Base-by-base conservation (phyloP, 1,139 yeast species). In the Candida neerlandica region DNA sequence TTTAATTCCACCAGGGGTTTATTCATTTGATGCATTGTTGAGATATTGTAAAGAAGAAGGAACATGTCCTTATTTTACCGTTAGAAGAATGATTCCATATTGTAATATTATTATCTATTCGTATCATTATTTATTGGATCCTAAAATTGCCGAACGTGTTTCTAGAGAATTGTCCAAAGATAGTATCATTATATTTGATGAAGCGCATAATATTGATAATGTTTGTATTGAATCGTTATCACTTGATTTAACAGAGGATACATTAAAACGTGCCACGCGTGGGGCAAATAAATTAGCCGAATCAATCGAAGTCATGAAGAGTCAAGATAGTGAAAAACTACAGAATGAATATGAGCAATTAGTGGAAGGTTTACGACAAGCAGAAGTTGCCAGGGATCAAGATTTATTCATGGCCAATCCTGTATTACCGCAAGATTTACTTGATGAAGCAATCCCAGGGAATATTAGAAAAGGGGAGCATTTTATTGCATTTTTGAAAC, bases 161-260 rank as follows among this genome's bases (percentile, higher is more conserved):
- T 92, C 98, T 4, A 82, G 80, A 56, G 98, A 95, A 62, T 79
- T 94, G 48, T 89, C 96, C 14, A 90, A 92, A 59, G 99, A 94
- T 63, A 82, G 96, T 51, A 94, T 94, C 52, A 89, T 94, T 55
- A 95, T 94, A 44, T 94, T 94, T 64, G 99, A 94, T 71, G 99
- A 94, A 70, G 99, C 99, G 46, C 99, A 94, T 69, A 94, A 94
- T 70, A 94, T 94, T 51, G 99, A 94, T 78, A 94, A 94, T 75
- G 99, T 94, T 51, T 94, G 99, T 73, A 94, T 94, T 53, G 99
- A 94, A 67, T 89, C 99, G 0, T 71, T 94, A 46, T 90, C 97
- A 11, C 79, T 94, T 48, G 99, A 95, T 64, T 64, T 77, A 50
- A 75, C 80, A 1, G 80, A 77, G 50, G 81, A 77, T 51, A 71